Evolutionary conservation across 2,329 filamentous ascomycete species (phyloP), one percentile per base, ranked within the genome.

Genomic region (Apiospora koreana): DNA sequence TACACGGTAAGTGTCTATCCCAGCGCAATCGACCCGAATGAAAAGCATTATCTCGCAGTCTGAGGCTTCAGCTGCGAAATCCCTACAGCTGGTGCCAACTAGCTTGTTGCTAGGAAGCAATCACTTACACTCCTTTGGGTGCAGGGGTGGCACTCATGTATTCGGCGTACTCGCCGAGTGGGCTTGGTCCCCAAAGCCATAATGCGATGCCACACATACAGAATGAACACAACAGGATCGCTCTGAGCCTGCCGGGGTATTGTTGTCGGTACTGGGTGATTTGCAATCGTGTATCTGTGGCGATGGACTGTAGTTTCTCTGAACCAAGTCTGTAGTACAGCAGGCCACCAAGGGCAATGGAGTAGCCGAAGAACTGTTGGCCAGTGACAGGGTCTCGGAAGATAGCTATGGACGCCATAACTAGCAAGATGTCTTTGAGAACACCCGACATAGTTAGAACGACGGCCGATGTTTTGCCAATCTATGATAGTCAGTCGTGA

Each of bases 361-460:
- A 86, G 84, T 93, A 93, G 73, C 91, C 91, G 80, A 93, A 91
- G 79, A 89, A 89, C 81, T 93, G 91, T 71, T 91, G 86, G 38
- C 80, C 81, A 43, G 88, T 87, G 74, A 93, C 89, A 8, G 89
- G 89, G 76, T 91, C 90, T 73, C 86, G 83, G 85, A 91, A 92
- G 76, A 92, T 87, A 76, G 88, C 79, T 86, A 93, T 91, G 71
- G 89, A 91, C 69, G 89, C 88, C 68, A 86, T 84, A 72, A 93
- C 91, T 42, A 93, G 87, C 70, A 93, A 88, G 72, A 93, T 92
- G 79, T 93, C 90, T 82, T 93, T 93, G 73, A 93, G 86, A 71
- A 93, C 90, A 81, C 91, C 91, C 74, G 88, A 91, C 73, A 93
- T 89, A 46, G 91, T 93, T 79, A 93, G 88, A 74, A 92, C 91